Percentiles rank a stretch among this genome's conserved stretches.
Evolutionary conservation across 129 eudicot species (phyloP).

Genomic region (Flaveria ramosissima): DNA sequence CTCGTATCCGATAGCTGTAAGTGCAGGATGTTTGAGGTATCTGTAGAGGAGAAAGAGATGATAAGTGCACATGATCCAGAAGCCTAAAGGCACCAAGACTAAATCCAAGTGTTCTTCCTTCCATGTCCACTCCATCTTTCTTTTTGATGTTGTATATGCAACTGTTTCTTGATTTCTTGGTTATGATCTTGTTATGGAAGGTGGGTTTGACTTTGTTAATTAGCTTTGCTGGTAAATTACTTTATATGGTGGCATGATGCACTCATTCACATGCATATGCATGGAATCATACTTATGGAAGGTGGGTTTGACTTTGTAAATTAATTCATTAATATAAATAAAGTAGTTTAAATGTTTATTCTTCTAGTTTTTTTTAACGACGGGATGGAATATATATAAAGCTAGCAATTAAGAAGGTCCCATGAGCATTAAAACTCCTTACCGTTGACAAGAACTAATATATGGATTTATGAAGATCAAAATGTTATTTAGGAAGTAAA

Average conservation of each 20-base stretch:
- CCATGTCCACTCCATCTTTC: slow-evolving; percentile 52
- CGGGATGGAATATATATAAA: too few relatives aligned
- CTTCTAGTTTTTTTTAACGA: too few relatives aligned
- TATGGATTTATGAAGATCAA: too few relatives aligned
- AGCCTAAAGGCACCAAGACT: slow-evolving; percentile 62
- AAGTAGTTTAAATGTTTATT: too few relatives aligned
- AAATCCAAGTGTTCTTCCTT: slow-evolving; percentile 66
- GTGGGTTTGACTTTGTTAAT: slow-evolving; percentile 26
- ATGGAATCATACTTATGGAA: slow-evolving; percentile 1
- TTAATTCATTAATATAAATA: neutral
- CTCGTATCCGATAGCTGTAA: slow-evolving; percentile 63
- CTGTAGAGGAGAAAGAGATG: slow-evolving; percentile 71
- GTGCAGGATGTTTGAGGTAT: slow-evolving; percentile 44
- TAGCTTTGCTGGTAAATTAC: slow-evolving; percentile 1
- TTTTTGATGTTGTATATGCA: neutral
- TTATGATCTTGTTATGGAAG: neutral
- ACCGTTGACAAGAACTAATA: too few relatives aligned
- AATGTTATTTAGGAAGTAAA: too few relatives aligned
- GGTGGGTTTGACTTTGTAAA: slow-evolving; percentile 25
- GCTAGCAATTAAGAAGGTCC: too few relatives aligned
- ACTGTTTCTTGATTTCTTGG: neutral
- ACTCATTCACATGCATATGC: slow-evolving; percentile 11
- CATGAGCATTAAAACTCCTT: too few relatives aligned
- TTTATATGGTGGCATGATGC: slow-evolving; percentile 20
- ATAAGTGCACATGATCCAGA: slow-evolving; percentile 60